Base-by-base conservation (phyloP, 129 eudicot species). In the Tanacetum coccineum region DNA sequence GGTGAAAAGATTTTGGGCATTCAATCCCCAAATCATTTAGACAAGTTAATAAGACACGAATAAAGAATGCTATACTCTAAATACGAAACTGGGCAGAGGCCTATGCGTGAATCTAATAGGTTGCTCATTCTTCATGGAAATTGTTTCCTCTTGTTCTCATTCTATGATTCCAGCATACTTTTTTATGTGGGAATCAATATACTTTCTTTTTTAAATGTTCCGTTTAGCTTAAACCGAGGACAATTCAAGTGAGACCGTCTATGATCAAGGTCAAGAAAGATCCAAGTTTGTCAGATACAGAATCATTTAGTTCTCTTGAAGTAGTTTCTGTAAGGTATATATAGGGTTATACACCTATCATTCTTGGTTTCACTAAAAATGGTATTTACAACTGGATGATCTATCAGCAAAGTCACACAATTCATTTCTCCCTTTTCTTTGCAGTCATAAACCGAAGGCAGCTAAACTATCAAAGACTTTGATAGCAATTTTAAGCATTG, bases 231-330 rank as follows among this genome's bases (percentile, higher is more conserved):
- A 68, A 52, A 63, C 60, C 56, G 13, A 61, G 78, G 66, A 82
- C 78, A 59, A 89, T 89, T 74, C 88, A 83, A 64, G 68, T 89
- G 9, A 78, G 96, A 53, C 84, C 80, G 0, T 89, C 95, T 22
- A 89, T 89, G 96, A 66, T 89, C 9, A 89, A 89, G 77, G 95
- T 89, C 44, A 51, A 55, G 71, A 74, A 36, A 57, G 96, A 86
- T 79, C 53, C 57, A 15, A 71, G 70, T 28, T 71, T 72, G 54
- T 22, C 50, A 54, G 25, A 48, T 32, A 64, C 39, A 32, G 69
- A 59, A 59, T 70, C 79, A 5, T 76, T 83, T 54, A 76, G 80
- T 75, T 89, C 96, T 4, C 54, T 89, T 66, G 96, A 89, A 77
- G 76, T 86, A 73, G 83, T 77, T 26, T 48, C 75, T 17, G 56